A percentile compares a stretch with the other conserved stretches of the same genome.
These are phyloP conservation scores for Camellia granthamiana DNA, from an alignment of 148 eudicot species.

Conservation along the genomic window DNA sequence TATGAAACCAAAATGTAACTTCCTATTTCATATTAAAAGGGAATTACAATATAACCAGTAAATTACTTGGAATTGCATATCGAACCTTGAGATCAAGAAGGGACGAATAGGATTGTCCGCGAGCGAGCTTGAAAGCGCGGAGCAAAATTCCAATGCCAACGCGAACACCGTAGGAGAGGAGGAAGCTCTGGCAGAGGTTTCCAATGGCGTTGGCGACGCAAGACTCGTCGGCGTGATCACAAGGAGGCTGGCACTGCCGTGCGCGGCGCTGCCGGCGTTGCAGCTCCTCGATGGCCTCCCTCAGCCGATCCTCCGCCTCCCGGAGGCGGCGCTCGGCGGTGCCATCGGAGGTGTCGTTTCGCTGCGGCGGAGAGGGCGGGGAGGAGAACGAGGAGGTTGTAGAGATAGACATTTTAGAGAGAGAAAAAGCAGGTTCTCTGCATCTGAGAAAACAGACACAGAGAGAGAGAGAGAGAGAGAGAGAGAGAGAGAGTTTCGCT, in stretches of 20 bases:
- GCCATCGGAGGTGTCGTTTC: conserved; percentile 35
- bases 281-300: conserved; percentile 83
- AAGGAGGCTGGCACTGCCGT: conserved; percentile 40
- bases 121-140: conserved; percentile 94
- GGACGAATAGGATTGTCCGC: conserved; percentile 77
- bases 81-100: conserved; percentile 93
- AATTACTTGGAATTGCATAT: neutral
- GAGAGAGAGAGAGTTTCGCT: neutral
- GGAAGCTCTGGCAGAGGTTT: conserved; percentile 90
- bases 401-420: conserved; percentile 19
- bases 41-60: neutral
- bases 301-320: conserved; percentile 84
- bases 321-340: conserved; percentile 66
- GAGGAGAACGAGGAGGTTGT: conserved; percentile 19
- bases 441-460: conserved; percentile 15
- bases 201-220: conserved; percentile 95
- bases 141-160: conserved; percentile 88
- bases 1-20: neutral
- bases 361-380: conserved; percentile 25
- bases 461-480: neutral
- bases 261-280: conserved; percentile 65
- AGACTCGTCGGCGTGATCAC: conserved; percentile 83
- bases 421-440: conserved; percentile 11
- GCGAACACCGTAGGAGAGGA: conserved; percentile 88
- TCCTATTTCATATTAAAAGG: neutral